Evolutionary conservation across 108 stramenopile species (phyloP), one percentile per base, ranked within the genome.

Genomic region (Discostella pseudostelligera): DNA sequence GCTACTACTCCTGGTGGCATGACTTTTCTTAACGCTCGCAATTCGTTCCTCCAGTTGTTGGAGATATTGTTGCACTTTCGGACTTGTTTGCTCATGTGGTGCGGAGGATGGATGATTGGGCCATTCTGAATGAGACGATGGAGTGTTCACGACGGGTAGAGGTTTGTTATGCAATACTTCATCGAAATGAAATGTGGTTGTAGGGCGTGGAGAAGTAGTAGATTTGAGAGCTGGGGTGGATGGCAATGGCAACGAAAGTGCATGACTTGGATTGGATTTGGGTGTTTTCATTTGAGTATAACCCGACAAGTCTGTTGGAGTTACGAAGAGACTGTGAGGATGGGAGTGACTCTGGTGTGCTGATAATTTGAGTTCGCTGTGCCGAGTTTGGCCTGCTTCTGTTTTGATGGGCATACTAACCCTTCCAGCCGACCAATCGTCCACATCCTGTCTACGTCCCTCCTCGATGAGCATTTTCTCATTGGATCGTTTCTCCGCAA

Each of bases 291-390:
- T 17, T 47, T 17, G 46, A 20, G 16, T 1, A 24, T 50, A 50
- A 4, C 49, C 49, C 11, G 49, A 50, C 49, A 50, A 24, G 21
- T 50, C 49, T 20, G 22, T 24, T 24, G 49, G 49, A 4, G 49
- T 8, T 0, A 20, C 11, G 22, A 50, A 10, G 4, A 17, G 49
- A 50, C 25, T 24, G 13, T 24, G 22, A 25, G 25, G 22, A 50
- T 12, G 21, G 22, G 20, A 20, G 16, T 20, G 46, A 4, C 6
- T 7, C 16, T 24, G 49, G 0, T 24, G 22, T 20, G 10, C 24
- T 13, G 22, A 19, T 7, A 16, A 25, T 50, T 13, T 22, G 9
- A 17, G 2, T 50, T 24, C 24, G 26, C 26, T 4, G n/a, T 7
- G 21, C 14, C 8, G 50, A 6, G 12, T 11, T 3, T 49, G 24